phyloP scores from a whole-genome alignment of 2,329 filamentous ascomycete genomes.

The Dactylellina parvicollis region DNA sequence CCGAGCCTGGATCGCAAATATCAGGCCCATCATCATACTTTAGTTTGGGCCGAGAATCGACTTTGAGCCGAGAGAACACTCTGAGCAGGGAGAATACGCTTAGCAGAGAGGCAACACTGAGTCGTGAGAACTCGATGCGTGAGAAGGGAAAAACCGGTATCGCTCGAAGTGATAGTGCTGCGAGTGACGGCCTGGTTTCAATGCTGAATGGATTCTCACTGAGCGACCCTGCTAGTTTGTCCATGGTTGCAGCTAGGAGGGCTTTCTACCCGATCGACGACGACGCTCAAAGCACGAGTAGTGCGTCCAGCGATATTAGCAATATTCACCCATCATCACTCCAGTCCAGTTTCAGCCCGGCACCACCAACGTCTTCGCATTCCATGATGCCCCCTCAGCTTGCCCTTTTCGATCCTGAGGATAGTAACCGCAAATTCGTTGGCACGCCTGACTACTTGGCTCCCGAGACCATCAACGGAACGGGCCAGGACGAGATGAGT shows the following conservation, averaged over 20 bases:
- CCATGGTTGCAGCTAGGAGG: conserved; percentile 59
- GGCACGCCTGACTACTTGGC: conserved; percentile 97
- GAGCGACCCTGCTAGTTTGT: conserved; percentile 67
- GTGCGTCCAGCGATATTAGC: conserved; percentile 75
- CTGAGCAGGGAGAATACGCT: conserved; percentile 64
- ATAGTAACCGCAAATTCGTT: conserved; percentile 91
- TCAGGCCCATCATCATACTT: conserved; percentile 94
- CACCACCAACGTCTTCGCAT: conserved; percentile 62
- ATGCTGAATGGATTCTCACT: conserved; percentile 85
- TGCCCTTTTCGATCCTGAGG: conserved; percentile 94
- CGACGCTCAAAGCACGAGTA: conserved; percentile 74
- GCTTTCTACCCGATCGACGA: conserved; percentile 76
- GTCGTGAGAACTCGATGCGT: conserved; percentile 50
- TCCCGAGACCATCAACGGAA: conserved; percentile 93
- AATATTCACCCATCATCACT: conserved; percentile 57
- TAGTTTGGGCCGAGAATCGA: conserved; percentile 73
- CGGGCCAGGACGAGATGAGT: conserved; percentile 95
- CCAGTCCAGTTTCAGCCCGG: conserved; percentile 51
- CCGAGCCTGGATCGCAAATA: conserved; percentile 72
- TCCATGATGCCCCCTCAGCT: conserved; percentile 86
- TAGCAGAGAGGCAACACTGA: conserved; percentile 67
- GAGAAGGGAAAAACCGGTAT: conserved; percentile 70
- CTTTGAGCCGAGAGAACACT: conserved; percentile 68
- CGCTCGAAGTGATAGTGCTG: conserved; percentile 88
- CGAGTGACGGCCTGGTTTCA: conserved; percentile 82